phyloP scores from a whole-genome alignment of 192 early-diverging fungal genomes.

The Backusella parvicylindrica region DNA sequence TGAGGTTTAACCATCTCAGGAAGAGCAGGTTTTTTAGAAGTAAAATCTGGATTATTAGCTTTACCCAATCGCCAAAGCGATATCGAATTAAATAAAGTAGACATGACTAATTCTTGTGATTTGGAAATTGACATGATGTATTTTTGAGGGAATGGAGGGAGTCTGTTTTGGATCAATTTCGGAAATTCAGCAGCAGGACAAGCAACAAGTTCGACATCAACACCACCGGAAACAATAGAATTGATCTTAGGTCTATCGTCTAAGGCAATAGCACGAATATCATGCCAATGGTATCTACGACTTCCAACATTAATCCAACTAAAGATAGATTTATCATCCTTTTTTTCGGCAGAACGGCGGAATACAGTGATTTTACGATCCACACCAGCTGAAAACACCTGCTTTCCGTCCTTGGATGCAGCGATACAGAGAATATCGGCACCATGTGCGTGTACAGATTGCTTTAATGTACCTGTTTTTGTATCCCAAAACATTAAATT shows the following conservation, averaged over 20 bases:
- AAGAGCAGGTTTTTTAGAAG: conserved; percentile 18
- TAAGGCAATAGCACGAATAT: conserved; percentile 84
- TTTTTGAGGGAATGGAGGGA: conserved; percentile 64
- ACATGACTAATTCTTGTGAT: conserved; percentile 59
- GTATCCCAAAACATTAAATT: conserved; percentile 89
- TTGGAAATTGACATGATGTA: conserved; percentile 55
- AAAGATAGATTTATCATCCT: conserved; percentile 24
- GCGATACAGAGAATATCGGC: conserved; percentile 90
- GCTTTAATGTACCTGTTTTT: conserved; percentile 59
- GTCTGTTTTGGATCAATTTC: conserved; percentile 53
- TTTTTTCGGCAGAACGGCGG: conserved; percentile 44
- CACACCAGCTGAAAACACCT: conserved; percentile 86
- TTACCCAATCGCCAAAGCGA: conserved; percentile 85
- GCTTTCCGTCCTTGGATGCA: conserved; percentile 55
- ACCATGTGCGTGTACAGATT: conserved; percentile 69
- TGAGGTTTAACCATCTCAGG: conserved; percentile 60
- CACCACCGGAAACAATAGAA: conserved; percentile 81
- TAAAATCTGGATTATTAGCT: conserved; percentile 19
- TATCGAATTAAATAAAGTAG: conserved; percentile 62
- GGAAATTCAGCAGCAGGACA: conserved; percentile 58
- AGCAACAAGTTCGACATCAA: conserved; percentile 70
- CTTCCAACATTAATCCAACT: conserved; percentile 84
- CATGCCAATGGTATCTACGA: conserved; percentile 91
- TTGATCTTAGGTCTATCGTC: conserved; percentile 65
- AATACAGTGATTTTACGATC: conserved; percentile 85